Percentiles rank a stretch among this genome's conserved stretches.
Evolutionary conservation across 2,329 filamentous ascomycete genomes (phyloP).

Genomic region (Aureobasidium zeae): DNA sequence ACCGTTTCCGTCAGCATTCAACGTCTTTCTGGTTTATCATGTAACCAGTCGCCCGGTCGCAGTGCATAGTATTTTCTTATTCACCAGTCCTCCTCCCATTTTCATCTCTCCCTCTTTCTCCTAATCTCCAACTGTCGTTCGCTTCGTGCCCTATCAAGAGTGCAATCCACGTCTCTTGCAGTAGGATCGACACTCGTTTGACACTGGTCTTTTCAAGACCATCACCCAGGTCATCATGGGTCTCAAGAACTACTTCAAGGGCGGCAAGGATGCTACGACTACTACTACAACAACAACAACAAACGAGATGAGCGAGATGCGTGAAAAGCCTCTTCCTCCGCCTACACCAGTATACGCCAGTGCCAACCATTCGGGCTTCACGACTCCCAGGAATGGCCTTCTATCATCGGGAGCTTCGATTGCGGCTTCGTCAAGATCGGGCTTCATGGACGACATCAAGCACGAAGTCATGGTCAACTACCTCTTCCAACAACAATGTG

Average conservation of each 20-base stretch:
- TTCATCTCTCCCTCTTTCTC: slow-evolving; percentile 3
- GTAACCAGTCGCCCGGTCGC: slow-evolving; percentile 13
- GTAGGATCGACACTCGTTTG: slow-evolving; percentile 6
- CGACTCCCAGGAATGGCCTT: slow-evolving; percentile 32
- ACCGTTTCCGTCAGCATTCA: slow-evolving; percentile 16
- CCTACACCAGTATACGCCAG: slow-evolving; percentile 17
- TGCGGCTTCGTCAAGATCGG: slow-evolving; percentile 17
- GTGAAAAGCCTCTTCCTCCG: slow-evolving; percentile 30
- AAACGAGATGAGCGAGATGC: slow-evolving; percentile 19
- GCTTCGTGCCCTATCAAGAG: neutral
- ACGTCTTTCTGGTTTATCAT: slow-evolving; percentile 16
- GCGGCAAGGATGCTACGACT: slow-evolving; percentile 36
- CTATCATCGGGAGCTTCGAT: slow-evolving; percentile 46
- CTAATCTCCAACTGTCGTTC: slow-evolving; percentile 4
- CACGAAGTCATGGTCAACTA: slow-evolving; percentile 80
- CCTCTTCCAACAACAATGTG: slow-evolving; percentile 70
- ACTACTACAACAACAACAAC: slow-evolving; percentile 20
- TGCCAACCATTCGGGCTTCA: slow-evolving; percentile 28
- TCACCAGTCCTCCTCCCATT: slow-evolving; percentile 5
- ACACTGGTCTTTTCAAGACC: slow-evolving; percentile 2
- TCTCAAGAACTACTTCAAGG: slow-evolving; percentile 54
- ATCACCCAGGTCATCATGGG: slow-evolving; percentile 42
- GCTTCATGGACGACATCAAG: slow-evolving; percentile 59
- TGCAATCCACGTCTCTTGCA: too few species aligned
- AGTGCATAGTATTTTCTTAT: slow-evolving; percentile 8